phyloP scores from a whole-genome alignment of 306 rosid genomes.

The Trichosanthes cucumerina region DNA sequence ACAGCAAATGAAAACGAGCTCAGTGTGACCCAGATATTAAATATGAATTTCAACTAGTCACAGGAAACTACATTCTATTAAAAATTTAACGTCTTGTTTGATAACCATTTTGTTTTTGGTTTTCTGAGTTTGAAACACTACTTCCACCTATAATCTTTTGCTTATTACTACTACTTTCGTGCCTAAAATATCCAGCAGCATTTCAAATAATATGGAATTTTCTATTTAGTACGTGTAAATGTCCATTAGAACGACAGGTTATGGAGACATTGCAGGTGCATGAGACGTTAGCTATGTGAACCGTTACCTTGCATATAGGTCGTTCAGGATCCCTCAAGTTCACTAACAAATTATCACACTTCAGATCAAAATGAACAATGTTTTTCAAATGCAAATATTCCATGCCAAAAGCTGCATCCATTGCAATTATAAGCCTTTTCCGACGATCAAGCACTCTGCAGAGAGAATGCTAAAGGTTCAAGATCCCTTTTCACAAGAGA shows the following conservation, averaged over 20 bases:
- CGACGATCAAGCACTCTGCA: slow-evolving; percentile 84
- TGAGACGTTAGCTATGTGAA: neutral
- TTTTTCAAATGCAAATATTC: slow-evolving; percentile 90
- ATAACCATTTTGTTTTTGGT: no score
- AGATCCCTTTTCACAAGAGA: neutral
- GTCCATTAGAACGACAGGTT: neutral
- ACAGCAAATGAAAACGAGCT: slow-evolving; percentile 1
- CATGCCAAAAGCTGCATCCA: slow-evolving; percentile 98
- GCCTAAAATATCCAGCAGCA: neutral
- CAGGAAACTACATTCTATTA: neutral
- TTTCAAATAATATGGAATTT: neutral
- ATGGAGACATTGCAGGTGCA: neutral
- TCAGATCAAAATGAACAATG: slow-evolving; percentile 91
- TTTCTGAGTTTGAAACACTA: no score
- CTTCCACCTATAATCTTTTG: no score
- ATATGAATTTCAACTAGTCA: neutral
- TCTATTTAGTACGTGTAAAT: neutral
- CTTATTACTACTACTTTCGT: no score
- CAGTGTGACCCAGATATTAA: neutral
- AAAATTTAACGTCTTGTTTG: neutral
- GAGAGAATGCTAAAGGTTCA: slow-evolving; percentile 15
- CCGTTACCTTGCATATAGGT: slow-evolving; percentile 84
- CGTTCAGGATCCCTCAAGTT: slow-evolving; percentile 83
- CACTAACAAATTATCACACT: slow-evolving; percentile 90
- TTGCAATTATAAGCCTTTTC: slow-evolving; percentile 67